Evolutionary conservation across 805 yeast genomes (phyloP).

Genomic region (Yamadazyma akitaensis): DNA sequence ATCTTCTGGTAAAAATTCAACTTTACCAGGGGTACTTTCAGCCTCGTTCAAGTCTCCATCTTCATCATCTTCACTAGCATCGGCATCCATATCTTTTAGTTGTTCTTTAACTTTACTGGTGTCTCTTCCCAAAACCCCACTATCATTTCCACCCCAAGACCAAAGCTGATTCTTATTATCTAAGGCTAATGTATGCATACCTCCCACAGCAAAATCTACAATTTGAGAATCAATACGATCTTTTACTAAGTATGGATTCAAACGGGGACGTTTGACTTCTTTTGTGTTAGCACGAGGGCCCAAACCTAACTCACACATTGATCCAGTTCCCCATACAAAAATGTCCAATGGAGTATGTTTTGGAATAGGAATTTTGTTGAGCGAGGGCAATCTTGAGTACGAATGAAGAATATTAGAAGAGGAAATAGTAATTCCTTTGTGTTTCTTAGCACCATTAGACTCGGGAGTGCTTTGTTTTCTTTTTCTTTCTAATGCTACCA

Average conservation of each 20-base stretch:
- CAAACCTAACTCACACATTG: constrained; percentile 96
- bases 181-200: constrained; percentile 87
- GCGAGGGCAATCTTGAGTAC: constrained; percentile 44
- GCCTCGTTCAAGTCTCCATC: constrained; percentile 84
- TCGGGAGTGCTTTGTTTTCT: constrained; percentile 17
- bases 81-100: constrained; percentile 58
- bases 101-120: constrained; percentile 60
- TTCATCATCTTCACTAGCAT: constrained; percentile 55
- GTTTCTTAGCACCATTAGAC: constrained; percentile 23
- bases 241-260: constrained; percentile 69
- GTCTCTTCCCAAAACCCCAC: constrained; percentile 87
- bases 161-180: constrained; percentile 77
- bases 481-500: constrained; percentile 46
- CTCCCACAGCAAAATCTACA: constrained; percentile 90
- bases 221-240: constrained; percentile 49
- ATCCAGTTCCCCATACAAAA: constrained; percentile 94
- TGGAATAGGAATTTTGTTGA: constrained; percentile 38
- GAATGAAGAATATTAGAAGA: constrained; percentile 45
- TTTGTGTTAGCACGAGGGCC: constrained; percentile 91
- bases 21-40: constrained; percentile 85
- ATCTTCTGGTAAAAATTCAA: constrained; percentile 57
- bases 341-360: constrained; percentile 60
- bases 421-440: constrained; percentile 25
- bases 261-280: constrained; percentile 93
- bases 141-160: constrained; percentile 98